phyloP scores from a whole-genome alignment of 179 eudicot genomes.

The Camellia oleifera region DNA sequence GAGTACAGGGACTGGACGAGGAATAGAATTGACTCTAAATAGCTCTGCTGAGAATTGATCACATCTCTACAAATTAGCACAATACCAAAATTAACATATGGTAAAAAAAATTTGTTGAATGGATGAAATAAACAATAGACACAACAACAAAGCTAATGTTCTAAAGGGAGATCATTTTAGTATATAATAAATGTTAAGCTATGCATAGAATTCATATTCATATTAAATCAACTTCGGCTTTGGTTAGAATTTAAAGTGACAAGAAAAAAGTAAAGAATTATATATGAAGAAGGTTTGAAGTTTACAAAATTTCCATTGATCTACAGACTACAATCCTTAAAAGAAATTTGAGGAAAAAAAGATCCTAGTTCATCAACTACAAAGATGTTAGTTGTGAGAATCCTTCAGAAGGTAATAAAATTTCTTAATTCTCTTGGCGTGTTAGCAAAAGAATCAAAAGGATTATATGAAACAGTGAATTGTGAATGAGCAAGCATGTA shows the following conservation, averaged over 20 bases:
- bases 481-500: background rate
- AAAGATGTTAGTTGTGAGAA: background rate
- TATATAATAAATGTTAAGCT: background rate
- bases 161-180: background rate
- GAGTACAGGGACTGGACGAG: slow-evolving; percentile 54
- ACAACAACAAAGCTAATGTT: background rate
- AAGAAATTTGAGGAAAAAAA: background rate
- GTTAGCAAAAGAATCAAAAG: background rate
- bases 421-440: background rate
- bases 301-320: too few species aligned
- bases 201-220: background rate
- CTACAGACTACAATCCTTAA: too few species aligned
- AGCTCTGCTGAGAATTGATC: slow-evolving; percentile 72
- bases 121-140: background rate
- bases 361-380: background rate
- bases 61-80: slow-evolving; percentile 50
- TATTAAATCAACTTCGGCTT: background rate
- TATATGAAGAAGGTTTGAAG: background rate
- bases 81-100: background rate
- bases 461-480: background rate
- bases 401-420: background rate
- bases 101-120: background rate
- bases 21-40: slow-evolving; percentile 33
- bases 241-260: background rate
- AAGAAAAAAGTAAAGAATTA: background rate